phyloP scores from a whole-genome alignment of 1,284 basidiomycete species.

The Exobasidium cylindrosporum region DNA sequence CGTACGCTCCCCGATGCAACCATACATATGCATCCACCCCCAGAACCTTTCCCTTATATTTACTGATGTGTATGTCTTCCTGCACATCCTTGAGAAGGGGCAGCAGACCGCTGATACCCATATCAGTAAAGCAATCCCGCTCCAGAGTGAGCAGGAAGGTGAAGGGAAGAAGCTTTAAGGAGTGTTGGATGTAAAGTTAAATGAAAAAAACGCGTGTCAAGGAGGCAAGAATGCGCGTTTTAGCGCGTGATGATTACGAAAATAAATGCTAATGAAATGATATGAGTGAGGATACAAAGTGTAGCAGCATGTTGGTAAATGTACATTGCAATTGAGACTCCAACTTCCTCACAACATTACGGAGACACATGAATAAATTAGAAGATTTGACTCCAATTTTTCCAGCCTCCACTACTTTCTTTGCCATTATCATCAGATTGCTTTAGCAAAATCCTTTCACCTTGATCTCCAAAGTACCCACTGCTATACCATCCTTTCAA shows the following conservation, averaged over 20 bases:
- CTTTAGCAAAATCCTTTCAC: constrained; percentile 38
- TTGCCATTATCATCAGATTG: background rate
- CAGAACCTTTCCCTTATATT: constrained; percentile 56
- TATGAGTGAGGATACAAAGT: background rate
- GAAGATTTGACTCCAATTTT: background rate
- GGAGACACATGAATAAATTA: too few species aligned
- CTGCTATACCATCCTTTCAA: constrained; percentile 37
- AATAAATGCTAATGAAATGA: too few species aligned
- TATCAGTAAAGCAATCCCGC: constrained; percentile 10
- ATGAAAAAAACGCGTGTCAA: background rate
- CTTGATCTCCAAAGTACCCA: constrained; percentile 47
- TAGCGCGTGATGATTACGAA: too few species aligned
- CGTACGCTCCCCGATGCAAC: constrained; percentile 91
- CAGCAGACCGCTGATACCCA: constrained; percentile 85
- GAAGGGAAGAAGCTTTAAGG: background rate
- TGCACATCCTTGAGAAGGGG: constrained; percentile 83
- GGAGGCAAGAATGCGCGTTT: background rate
- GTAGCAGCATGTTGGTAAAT: background rate
- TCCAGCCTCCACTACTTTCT: background rate
- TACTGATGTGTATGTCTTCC: constrained; percentile 30
- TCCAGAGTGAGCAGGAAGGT: background rate
- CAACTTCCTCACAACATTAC: background rate
- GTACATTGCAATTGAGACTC: background rate
- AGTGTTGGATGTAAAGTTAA: background rate
- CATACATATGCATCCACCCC: constrained; percentile 91